Evolutionary conservation across 139 green algal species (phyloP), one percentile per base, ranked within the genome.

Genomic region (Picochlorum sp.): DNA sequence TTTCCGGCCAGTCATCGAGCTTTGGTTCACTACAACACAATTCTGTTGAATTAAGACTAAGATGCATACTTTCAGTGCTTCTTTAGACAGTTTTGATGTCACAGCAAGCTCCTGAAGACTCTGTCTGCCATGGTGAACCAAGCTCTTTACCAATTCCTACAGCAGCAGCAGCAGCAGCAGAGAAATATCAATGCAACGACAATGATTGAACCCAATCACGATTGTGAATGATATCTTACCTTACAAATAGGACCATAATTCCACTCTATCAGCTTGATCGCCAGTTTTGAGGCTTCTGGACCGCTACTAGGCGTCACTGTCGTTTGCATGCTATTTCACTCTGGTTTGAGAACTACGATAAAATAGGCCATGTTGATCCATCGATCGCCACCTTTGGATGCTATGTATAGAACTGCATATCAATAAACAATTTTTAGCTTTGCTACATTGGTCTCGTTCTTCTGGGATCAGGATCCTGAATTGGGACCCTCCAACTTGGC

Each of bases 31-130:
- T 10, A 30, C 37, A 1, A 81, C 56, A 26, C 57, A 83, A 63
- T 86, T 88, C 45, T 89, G 82, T 68, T 89, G 82, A 4, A 89
- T 56, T 20, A 89, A 59, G 7, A 86, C 68, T 47, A 88, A 58
- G 45, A 88, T 55, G 14, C 73, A 70, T 32, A 74, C 65, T 33
- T 75, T 50, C 37, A 76, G 41, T 26, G 63, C 51, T 16, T 50
- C 3, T 2, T 57, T 10, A 2, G 60, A 35, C 50, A 86, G 29
- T 4, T 31, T 41, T 3, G 53, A 56, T 1, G 7, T 13, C 7
- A 33, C 18, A 2, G 32, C 12, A 24, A 74, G 60, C 12, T 74
- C 67, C 26, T 25, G 26, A 1, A 61, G 59, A 35, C 20, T 74
- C 47, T 74, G 67, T 9, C 33, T 33, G 25, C 67, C 67, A 13